These are phyloP conservation scores for Fragilaria crotonensis DNA, from an alignment of 108 stramenopile species.

Conservation along the genomic window DNA sequence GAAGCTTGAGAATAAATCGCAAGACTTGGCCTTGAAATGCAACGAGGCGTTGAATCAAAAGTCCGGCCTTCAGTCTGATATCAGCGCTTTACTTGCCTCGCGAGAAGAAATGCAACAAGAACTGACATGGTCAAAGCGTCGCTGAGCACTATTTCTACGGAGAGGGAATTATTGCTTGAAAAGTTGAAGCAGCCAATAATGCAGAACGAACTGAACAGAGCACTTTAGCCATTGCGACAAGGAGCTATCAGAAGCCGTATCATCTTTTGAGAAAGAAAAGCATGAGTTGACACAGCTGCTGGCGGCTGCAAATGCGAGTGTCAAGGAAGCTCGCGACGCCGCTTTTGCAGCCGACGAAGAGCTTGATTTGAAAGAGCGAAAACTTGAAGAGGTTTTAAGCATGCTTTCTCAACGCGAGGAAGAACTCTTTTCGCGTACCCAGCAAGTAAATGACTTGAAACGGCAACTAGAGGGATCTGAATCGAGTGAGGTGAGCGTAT, in stretches of 20 bases:
- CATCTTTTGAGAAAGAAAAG: slow-evolving; percentile 31
- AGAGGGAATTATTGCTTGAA: too few relatives aligned
- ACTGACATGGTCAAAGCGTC: too few relatives aligned
- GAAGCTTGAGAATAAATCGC: neutral
- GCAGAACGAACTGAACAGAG: too few relatives aligned
- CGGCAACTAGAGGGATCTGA: slow-evolving; percentile 1
- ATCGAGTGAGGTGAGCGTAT: too few relatives aligned
- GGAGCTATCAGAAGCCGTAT: too few relatives aligned
- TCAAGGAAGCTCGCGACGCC: slow-evolving; percentile 45
- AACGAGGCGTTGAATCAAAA: too few relatives aligned
- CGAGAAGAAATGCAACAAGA: neutral
- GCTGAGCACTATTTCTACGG: too few relatives aligned
- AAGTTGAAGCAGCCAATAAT: slow-evolving; percentile 6
- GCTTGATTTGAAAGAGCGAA: slow-evolving; percentile 11
- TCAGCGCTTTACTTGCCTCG: too few relatives aligned
- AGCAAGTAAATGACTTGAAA: slow-evolving; percentile 2
- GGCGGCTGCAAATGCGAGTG: slow-evolving; percentile 41
- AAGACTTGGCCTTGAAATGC: neutral
- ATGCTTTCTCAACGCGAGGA: slow-evolving; percentile 39
- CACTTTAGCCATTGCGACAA: too few relatives aligned
- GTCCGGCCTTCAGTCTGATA: too few relatives aligned
- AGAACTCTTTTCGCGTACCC: slow-evolving; percentile 27
- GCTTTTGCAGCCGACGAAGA: slow-evolving; percentile 27
- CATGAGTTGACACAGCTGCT: slow-evolving; percentile 54
- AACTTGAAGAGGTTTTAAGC: slow-evolving; percentile 20